These are phyloP conservation scores for Uncinocarpus reesii DNA, from an alignment of 2,329 filamentous ascomycete genomes.

Conservation along the genomic window DNA sequence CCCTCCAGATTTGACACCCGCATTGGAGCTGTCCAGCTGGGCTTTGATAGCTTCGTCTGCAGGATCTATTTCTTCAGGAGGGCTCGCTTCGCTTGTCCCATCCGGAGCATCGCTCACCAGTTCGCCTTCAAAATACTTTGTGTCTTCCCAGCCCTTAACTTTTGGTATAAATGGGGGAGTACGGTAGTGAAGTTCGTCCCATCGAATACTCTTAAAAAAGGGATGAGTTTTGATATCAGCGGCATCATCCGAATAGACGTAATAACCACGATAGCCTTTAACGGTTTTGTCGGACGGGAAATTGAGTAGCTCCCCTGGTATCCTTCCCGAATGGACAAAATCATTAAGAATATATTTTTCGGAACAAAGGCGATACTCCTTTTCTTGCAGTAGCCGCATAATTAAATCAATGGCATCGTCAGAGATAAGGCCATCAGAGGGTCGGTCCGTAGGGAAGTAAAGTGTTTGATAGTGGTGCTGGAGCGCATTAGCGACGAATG, in stretches of 20 bases:
- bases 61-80: background rate
- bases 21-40: background rate
- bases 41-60: background rate
- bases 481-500: constrained; percentile 7
- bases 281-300: constrained; percentile 25
- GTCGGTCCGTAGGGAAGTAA: constrained; percentile 52
- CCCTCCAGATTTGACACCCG: background rate
- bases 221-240: constrained; percentile 80
- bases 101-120: constrained; percentile 56
- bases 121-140: constrained; percentile 75
- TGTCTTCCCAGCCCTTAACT: constrained; percentile 58
- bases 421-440: constrained; percentile 50
- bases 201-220: constrained; percentile 72
- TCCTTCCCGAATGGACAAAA: constrained; percentile 25
- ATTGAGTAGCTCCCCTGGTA: constrained; percentile 26
- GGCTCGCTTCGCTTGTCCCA: constrained; percentile 22
- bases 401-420: constrained; percentile 69
- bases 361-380: constrained; percentile 65
- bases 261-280: constrained; percentile 42
- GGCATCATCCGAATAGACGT: constrained; percentile 74
- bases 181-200: constrained; percentile 61
- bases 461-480: constrained; percentile 62
- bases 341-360: constrained; percentile 63
- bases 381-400: constrained; percentile 58
- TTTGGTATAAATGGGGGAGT: constrained; percentile 70